Conservation (phyloP, 306 rosid genomes). For the Hippophae tibetana region DNA sequence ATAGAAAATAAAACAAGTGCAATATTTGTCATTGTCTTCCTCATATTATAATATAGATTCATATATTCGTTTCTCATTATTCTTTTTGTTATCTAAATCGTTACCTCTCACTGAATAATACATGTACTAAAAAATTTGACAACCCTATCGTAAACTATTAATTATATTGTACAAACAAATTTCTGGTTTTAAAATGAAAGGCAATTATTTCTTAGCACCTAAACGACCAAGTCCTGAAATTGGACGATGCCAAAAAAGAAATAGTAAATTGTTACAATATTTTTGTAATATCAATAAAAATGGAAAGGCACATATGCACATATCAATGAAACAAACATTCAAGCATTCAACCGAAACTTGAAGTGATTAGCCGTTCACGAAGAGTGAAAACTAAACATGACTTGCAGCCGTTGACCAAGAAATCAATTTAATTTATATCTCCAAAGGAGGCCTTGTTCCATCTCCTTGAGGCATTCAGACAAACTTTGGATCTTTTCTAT, state of each 20-base stretch:
- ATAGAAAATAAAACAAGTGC: too few relatives aligned
- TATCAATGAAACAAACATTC: slow-evolving; percentile 12
- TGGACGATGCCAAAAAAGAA: slow-evolving; percentile 7
- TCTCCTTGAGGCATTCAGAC: slow-evolving; percentile 11
- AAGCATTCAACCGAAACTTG: slow-evolving; percentile 13
- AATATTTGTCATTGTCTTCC: too few relatives aligned
- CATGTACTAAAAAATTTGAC: too few relatives aligned
- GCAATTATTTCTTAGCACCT: slow-evolving; percentile 9
- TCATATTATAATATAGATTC: too few relatives aligned
- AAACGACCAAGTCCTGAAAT: slow-evolving; percentile 5
- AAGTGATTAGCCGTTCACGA: slow-evolving; percentile 16
- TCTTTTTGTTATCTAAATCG: too few relatives aligned
- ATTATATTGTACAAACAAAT: slow-evolving; percentile 17
- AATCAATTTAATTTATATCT: slow-evolving; percentile 15
- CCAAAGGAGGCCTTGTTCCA: slow-evolving; percentile 20
- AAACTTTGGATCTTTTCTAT: slow-evolving; percentile 15
- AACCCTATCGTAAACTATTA: slow-evolving; percentile 6
- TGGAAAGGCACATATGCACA: slow-evolving; percentile 18
- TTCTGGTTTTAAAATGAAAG: slow-evolving; percentile 7
- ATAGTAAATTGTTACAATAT: slow-evolving; percentile 17
- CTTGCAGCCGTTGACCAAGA: slow-evolving; percentile 14
- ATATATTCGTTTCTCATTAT: too few relatives aligned
- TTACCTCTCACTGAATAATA: too few relatives aligned
- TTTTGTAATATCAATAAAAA: slow-evolving; percentile 14
- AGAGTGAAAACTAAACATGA: slow-evolving; percentile 1